Evolutionary conservation across 2,329 filamentous ascomycete species (phyloP), one percentile per base, ranked within the genome.

Genomic region (Neofusicoccum ribis): DNA sequence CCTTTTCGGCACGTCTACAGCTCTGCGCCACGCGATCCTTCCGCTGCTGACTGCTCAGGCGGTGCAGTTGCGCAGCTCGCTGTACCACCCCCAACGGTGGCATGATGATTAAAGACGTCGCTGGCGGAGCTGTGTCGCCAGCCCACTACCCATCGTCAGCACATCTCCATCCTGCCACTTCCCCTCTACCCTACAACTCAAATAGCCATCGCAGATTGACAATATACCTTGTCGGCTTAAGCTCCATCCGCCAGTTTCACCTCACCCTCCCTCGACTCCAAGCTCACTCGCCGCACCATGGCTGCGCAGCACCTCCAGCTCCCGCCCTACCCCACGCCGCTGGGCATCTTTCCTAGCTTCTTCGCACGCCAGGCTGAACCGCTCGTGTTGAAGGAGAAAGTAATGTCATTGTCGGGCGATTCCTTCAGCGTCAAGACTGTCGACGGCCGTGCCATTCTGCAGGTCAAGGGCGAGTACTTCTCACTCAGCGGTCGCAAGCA

Each of bases 321-420:
- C 9, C 43, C 41, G 27, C 54, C 54, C 20, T 60, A 44, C 36
- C 59, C 64, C 15, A 41, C 44, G 3, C 49, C 49, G 11, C 47
- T 66, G 9, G 74, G 72, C 65, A 60, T 76, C 20, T 76, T 75
- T 68, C 67, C 70, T 0, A 67, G 69, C 7, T 73, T 73, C 69
- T 65, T 74, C 51, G 70, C 70, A 61, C 71, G 54, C 39, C 54
- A 72, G 3, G 71, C 74, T 63, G 74, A 70, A 65, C 86, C 83
- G 2, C 76, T 91, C 6, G 72, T 86, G 1, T 78, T 91, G 56
- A 85, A 83, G 69, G 87, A 90, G 71, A 87, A 86, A 69, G 79
- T 89, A 17, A 73, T 88, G 65, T 89, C 87, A 3, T 76, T 89
- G 8, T 83, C 83, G 1, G 86, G 87, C 65, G 87, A 90, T 77